Conservation (phyloP, 2,329 filamentous ascomycete genomes). For the Pestalotiopsis sp. region DNA sequence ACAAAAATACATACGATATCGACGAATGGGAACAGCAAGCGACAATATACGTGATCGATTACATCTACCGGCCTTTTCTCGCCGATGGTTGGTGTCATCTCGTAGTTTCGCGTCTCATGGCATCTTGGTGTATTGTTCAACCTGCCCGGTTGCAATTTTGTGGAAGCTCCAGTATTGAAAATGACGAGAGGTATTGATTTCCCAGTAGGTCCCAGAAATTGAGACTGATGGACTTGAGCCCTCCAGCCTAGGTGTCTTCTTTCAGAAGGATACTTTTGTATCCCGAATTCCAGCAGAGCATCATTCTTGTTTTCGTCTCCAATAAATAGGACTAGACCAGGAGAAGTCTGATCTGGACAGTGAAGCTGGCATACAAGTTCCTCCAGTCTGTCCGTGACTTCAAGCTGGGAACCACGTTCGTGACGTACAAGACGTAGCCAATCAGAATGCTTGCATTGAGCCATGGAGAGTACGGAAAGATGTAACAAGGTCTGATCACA, state of each 20-base stretch:
- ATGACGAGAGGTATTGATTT: neutral
- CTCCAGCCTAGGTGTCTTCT: too few relatives aligned
- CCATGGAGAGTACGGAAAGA: slow-evolving; percentile 1
- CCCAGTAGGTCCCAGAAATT: slow-evolving; percentile 1
- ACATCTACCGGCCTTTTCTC: slow-evolving; percentile 2
- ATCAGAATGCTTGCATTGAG: slow-evolving; percentile 1
- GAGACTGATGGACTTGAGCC: slow-evolving; percentile 1
- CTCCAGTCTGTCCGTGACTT: too few relatives aligned
- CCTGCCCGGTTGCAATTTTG: neutral
- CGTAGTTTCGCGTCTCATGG: slow-evolving; percentile 1
- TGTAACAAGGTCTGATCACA: neutral
- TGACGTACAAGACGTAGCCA: too few relatives aligned
- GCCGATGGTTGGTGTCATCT: neutral
- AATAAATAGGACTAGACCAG: too few relatives aligned
- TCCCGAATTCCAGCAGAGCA: too few relatives aligned
- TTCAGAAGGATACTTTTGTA: too few relatives aligned
- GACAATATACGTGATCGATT: slow-evolving; percentile 1
- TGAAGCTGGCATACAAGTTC: too few relatives aligned
- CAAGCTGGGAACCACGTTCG: too few relatives aligned
- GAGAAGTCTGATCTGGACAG: too few relatives aligned
- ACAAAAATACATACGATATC: slow-evolving; percentile 10
- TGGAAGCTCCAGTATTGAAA: neutral
- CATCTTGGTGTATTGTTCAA: slow-evolving; percentile 1
- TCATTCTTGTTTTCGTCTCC: too few relatives aligned
- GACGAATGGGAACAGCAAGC: slow-evolving; percentile 6